These are phyloP conservation scores for Mortierella sp. DNA, from an alignment of 371 early-diverging fungal species.

Conservation along the genomic window DNA sequence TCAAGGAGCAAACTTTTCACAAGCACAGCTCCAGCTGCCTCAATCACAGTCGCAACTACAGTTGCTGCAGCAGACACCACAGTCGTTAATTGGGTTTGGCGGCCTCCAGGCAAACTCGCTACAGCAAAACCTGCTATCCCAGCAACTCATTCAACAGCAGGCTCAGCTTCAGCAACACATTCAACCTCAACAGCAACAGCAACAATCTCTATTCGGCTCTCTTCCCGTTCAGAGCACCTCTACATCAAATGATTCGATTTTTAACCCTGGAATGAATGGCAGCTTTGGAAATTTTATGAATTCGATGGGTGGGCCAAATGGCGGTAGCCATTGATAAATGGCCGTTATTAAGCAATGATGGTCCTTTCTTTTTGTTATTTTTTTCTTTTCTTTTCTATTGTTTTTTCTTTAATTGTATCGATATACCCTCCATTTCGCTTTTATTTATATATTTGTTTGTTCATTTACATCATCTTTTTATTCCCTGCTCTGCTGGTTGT, in stretches of 20 bases:
- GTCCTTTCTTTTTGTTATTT: background rate
- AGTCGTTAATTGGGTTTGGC: conserved; percentile 26
- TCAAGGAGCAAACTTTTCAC: background rate
- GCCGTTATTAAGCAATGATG: too few species aligned
- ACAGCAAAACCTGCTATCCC: conserved; percentile 25
- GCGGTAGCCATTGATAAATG: conserved; percentile 1
- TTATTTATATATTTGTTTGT: background rate
- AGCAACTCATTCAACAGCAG: conserved; percentile 31
- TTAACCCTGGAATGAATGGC: conserved; percentile 28
- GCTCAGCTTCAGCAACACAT: conserved; percentile 3
- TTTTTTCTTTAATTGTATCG: background rate
- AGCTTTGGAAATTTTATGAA: conserved; percentile 30
- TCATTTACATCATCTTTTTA: background rate
- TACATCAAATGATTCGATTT: conserved; percentile 16
- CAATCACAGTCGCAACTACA: conserved; percentile 28
- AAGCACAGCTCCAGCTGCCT: background rate
- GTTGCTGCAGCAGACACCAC: conserved; percentile 22
- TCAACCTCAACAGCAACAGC: conserved; percentile 19
- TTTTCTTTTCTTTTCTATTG: background rate
- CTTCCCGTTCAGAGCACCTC: conserved; percentile 14
- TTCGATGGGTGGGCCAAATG: conserved; percentile 25
- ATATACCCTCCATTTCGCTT: conserved; percentile 11
- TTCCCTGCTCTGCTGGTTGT: background rate
- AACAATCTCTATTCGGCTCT: background rate
- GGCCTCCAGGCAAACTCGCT: conserved; percentile 8